Evolutionary conservation across 1,139 yeast genomes (phyloP).

Genomic region (Protomyces gravidus): DNA sequence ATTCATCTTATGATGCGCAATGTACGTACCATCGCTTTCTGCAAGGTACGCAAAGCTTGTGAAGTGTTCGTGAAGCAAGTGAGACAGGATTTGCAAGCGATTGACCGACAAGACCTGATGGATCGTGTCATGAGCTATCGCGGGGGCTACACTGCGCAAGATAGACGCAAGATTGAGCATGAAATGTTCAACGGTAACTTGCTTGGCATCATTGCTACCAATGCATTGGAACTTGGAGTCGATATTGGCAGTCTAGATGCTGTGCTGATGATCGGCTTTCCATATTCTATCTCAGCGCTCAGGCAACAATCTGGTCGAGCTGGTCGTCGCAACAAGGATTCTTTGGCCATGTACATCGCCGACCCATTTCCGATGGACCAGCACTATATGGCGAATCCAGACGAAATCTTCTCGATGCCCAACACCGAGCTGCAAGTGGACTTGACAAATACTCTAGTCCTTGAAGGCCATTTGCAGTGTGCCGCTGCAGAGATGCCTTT

Average conservation of each 20-base stretch:
- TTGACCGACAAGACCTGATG: slow-evolving; percentile 46
- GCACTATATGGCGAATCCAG: slow-evolving; percentile 69
- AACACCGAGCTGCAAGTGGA: slow-evolving; percentile 48
- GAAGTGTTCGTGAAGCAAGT: slow-evolving; percentile 84
- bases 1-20: slow-evolving; percentile 59
- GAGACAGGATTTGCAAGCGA: slow-evolving; percentile 28
- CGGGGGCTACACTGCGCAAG: slow-evolving; percentile 86
- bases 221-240: slow-evolving; percentile 90
- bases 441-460: slow-evolving; percentile 53
- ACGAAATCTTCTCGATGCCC: slow-evolving; percentile 51
- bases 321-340: slow-evolving; percentile 71
- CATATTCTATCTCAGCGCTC: slow-evolving; percentile 74
- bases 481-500: slow-evolving; percentile 86
- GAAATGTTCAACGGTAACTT: slow-evolving; percentile 85
- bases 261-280: slow-evolving; percentile 88
- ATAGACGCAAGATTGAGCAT: slow-evolving; percentile 77
- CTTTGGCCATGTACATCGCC: slow-evolving; percentile 77
- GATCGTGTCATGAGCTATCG: slow-evolving; percentile 83
- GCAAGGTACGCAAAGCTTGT: slow-evolving; percentile 79
- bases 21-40: slow-evolving; percentile 82
- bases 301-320: slow-evolving; percentile 97
- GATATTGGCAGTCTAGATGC: slow-evolving; percentile 91
- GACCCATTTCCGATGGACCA: slow-evolving; percentile 85
- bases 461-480: slow-evolving; percentile 85
- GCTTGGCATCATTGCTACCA: slow-evolving; percentile 85